Evolutionary conservation across 352 stramenopile genomes (phyloP).

Genomic region (Globisporangium yorkense): DNA sequence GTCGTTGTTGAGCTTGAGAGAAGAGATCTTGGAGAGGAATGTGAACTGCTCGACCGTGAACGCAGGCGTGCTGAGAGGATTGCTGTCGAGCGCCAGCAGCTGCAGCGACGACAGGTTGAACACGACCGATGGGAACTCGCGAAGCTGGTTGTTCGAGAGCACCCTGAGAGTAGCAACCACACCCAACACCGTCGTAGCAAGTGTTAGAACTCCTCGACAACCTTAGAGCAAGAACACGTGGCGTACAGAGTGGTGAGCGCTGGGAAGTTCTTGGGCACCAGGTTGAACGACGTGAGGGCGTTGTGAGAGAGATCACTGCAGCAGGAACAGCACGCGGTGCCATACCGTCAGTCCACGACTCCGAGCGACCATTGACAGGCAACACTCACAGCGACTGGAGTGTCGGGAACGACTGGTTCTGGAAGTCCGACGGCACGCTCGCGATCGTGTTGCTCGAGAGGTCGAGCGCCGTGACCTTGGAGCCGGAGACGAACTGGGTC

Average conservation of each 20-base stretch:
- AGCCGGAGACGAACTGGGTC: constrained; percentile 34
- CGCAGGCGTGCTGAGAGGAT: constrained; percentile 47
- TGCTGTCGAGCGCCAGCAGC: constrained; percentile 33
- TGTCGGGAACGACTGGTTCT: constrained; percentile 31
- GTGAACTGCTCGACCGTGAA: constrained; percentile 42
- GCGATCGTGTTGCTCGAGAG: constrained; percentile 38
- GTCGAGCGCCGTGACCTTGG: constrained; percentile 23
- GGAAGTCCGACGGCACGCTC: constrained; percentile 26
- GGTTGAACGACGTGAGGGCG: constrained; percentile 26
- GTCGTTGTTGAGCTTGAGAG: constrained; percentile 50
- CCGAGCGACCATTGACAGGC: neutral
- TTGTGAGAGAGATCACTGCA: constrained; percentile 42
- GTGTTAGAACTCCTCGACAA: neutral
- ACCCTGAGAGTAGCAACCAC: constrained; percentile 13
- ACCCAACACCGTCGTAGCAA: neutral
- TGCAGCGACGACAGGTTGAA: constrained; percentile 52
- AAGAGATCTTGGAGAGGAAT: constrained; percentile 43
- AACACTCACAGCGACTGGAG: constrained; percentile 51
- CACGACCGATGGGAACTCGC: constrained; percentile 36
- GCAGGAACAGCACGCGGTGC: neutral
- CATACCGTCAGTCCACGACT: neutral
- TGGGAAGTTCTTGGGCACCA: constrained; percentile 33
- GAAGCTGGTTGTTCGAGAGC: constrained; percentile 46
- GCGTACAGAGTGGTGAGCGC: constrained; percentile 37
- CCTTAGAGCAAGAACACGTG: neutral